Base-by-base conservation (phyloP, 805 yeast genomes). In the Pichia pseudocactophila region DNA sequence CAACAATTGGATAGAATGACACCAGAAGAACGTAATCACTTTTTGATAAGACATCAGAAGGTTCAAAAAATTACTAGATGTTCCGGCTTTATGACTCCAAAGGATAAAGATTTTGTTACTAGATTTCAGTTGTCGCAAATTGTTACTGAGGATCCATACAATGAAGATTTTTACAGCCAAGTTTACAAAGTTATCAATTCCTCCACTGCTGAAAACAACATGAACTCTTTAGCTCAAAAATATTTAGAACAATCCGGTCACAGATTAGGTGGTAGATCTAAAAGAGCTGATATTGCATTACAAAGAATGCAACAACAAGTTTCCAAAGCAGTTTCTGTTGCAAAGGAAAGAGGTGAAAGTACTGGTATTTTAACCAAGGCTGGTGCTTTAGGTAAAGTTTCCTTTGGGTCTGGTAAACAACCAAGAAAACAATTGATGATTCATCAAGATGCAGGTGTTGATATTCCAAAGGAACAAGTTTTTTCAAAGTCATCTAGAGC, bases 251-350 rank as follows among this genome's bases (percentile, higher is more conserved):
- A 83, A 59, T 81, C 95, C 45, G 95, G 96, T 40, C 95, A 86
- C 63, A 76, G 92, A 63, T 68, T 85, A 43, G 95, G 95, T 54
- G 94, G 94, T 40, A 78, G 88, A 61, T 70, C 78, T 49, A 82
- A 80, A 64, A 71, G 90, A 60, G 90, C 89, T 8, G 95, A 86
- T 62, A 79, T 87, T 50, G 96, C 96, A 1, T 71, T 89, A 55
- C 96, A 86, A 68, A 80, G 97, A 70, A 86, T 92, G 96, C 97
- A 90, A 66, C 96, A 88, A 61, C 97, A 90, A 67, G 96, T 90
- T 41, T 94, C 88, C 57, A 86, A 84, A 56, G 97, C 97, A 13
- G 97, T 90, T 15, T 84, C 90, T 42, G 90, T 86, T 32, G 98
- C 97, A 19, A 85, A 86, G 59, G 96, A 87, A 55, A 70, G 71